Percentiles rank a stretch among this genome's conserved stretches.
Conservation (phyloP, 2,329 filamentous ascomycete species). For the Aureobasidium uvarum region DNA sequence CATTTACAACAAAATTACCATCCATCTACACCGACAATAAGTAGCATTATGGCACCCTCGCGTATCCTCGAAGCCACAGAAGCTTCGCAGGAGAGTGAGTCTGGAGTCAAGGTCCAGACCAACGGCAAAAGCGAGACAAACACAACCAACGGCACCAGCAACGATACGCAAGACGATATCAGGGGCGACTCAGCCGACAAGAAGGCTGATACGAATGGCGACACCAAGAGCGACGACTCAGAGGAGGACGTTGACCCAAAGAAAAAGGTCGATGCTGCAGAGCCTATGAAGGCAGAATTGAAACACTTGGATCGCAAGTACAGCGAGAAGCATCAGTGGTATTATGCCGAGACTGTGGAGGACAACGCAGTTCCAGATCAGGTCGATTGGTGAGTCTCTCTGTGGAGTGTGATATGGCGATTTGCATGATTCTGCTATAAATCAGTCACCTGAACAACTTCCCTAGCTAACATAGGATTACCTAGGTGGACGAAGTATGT, state of each 20-base stretch:
- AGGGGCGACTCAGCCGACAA: background rate
- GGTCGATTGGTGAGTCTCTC: constrained; percentile 30
- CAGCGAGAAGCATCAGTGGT: constrained; percentile 34
- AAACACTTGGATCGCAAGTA: constrained; percentile 35
- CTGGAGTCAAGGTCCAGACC: background rate
- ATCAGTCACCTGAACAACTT: background rate
- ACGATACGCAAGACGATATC: background rate
- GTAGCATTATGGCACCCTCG: background rate
- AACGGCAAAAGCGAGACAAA: background rate
- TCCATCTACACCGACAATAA: background rate
- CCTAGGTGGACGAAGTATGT: constrained; percentile 33
- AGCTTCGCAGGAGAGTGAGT: background rate
- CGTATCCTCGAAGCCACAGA: background rate
- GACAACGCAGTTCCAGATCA: constrained; percentile 34
- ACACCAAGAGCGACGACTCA: background rate
- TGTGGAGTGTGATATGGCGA: background rate
- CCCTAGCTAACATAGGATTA: too few relatives aligned
- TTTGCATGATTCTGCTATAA: background rate
- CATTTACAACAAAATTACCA: too few relatives aligned
- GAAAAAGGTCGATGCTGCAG: constrained; percentile 9
- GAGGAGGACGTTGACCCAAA: background rate
- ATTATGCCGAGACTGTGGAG: constrained; percentile 34
- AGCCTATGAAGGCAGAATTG: constrained; percentile 31
- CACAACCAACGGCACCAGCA: background rate
- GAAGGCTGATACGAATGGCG: background rate